These are phyloP conservation scores for Juglanconis oblonga DNA, from an alignment of 2,329 filamentous ascomycete species.

Conservation along the genomic window DNA sequence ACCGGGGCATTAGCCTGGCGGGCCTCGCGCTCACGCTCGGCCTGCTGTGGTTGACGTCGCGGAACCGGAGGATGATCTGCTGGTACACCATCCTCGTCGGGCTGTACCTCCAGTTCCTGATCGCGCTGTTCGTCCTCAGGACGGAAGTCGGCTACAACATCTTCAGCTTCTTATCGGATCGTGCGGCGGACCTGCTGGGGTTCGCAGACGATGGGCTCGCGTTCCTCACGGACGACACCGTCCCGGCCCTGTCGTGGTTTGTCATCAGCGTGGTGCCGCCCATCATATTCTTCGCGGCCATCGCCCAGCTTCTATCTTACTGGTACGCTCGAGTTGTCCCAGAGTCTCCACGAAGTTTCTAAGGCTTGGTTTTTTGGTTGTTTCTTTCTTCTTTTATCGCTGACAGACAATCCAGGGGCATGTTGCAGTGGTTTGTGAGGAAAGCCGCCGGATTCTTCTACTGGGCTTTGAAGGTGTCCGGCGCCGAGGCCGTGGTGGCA, in stretches of 20 bases:
- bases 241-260: slow-evolving; percentile 59
- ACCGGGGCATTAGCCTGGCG: slow-evolving; percentile 78
- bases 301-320: slow-evolving; percentile 86
- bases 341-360: no score
- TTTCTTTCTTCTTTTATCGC: background rate
- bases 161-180: slow-evolving; percentile 80
- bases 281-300: slow-evolving; percentile 92
- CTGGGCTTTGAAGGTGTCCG: slow-evolving; percentile 82
- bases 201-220: slow-evolving; percentile 71
- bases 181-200: slow-evolving; percentile 70
- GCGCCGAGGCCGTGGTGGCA: slow-evolving; percentile 89
- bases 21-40: slow-evolving; percentile 71
- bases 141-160: slow-evolving; percentile 82
- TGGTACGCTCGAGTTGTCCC: slow-evolving; percentile 27
- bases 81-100: slow-evolving; percentile 85
- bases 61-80: slow-evolving; percentile 59
- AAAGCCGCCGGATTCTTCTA: slow-evolving; percentile 92
- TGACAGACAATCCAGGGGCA: slow-evolving; percentile 41
- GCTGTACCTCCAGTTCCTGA: slow-evolving; percentile 83
- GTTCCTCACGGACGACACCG: slow-evolving; percentile 61
- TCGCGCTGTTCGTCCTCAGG: slow-evolving; percentile 83
- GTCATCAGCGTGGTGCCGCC: slow-evolving; percentile 77
- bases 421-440: slow-evolving; percentile 84
- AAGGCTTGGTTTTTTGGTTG: no score
- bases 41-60: slow-evolving; percentile 68